Evolutionary conservation across 2,329 filamentous ascomycete genomes (phyloP), one percentile per base, ranked within the genome.

Genomic region (Aspergillus tubingensis): DNA sequence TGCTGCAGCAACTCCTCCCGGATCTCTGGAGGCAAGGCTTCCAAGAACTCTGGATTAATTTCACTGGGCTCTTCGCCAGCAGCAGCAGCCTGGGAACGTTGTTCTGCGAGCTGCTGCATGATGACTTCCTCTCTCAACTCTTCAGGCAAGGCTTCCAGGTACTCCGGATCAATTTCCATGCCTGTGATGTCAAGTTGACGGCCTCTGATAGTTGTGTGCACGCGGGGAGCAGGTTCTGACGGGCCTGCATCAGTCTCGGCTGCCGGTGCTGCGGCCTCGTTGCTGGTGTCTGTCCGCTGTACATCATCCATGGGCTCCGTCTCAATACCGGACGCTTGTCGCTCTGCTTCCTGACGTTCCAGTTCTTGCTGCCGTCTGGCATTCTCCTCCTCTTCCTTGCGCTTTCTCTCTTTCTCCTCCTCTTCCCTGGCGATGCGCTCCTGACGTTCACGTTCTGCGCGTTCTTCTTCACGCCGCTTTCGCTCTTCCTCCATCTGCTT

Each of bases 121-220:
- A 99, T 91, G 52, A 99, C 95, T 74, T 99, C 95, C 75, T 98
- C 94, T 49, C 95, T 86, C 72, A 98, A 88, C 62, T 99, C 96
- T 68, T 99, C 95, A 0, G 95, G 95, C n/a, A 99, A 81, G n/a
- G 94, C 96, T 61, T 95, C 91, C 6, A 99, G 86, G 76, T 97
- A 99, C 59, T 96, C 93, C 15, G 90, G 86, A 72, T 99, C 95
- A 68, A 99, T 98, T 52, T 94, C 93, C 63, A 99, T 84, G 62
- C 91, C 91, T 0, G 95, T 99, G 52, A 99, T 95, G 74, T 99
- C 95, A 56, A 96, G 86, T 69, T 95, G 88, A 64, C 91, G 90
- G 25, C 93, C 94, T 62, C 93, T 84, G 57, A 99, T 92, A 2
- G 86, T 93, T 15, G 91, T 96, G 68, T 88, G 89, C 30, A 96